phyloP scores from a whole-genome alignment of 2,329 filamentous ascomycete species.

The Davidsoniella australis region DNA sequence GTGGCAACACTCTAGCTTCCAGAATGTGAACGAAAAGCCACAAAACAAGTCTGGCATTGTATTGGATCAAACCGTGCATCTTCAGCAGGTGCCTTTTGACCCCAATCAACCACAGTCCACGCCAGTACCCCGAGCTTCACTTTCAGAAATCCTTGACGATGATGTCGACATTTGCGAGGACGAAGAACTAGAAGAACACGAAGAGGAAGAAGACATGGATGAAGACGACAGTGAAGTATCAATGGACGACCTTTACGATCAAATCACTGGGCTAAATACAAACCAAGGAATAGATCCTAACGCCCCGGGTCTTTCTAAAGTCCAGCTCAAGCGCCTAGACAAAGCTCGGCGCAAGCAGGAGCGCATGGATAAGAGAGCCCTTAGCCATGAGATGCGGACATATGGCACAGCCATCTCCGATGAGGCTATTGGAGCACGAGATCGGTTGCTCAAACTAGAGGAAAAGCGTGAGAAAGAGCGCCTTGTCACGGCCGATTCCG shows the following conservation, averaged over 20 bases:
- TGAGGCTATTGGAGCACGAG: slow-evolving; percentile 5
- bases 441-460: not conserved
- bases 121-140: too few relatives aligned
- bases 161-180: not conserved
- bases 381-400: slow-evolving; percentile 3
- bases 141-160: not conserved
- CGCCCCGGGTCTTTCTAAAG: not conserved
- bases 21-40: not conserved
- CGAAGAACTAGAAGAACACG: not conserved
- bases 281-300: not conserved
- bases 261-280: not conserved
- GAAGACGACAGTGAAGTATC: not conserved
- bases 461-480: not conserved
- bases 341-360: slow-evolving; percentile 5
- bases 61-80: not conserved
- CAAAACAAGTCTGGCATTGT: not conserved
- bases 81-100: not conserved
- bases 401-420: slow-evolving; percentile 6
- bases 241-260: slow-evolving; percentile 3
- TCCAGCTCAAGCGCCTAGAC: slow-evolving; percentile 2
- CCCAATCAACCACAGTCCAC: not conserved
- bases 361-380: not conserved
- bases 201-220: too few relatives aligned
- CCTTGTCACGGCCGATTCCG: not conserved
- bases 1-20: not conserved